Evolutionary conservation across 2,329 filamentous ascomycete genomes (phyloP), one percentile per base, ranked within the genome.

Genomic region (Trichoderma citrinoviride): DNA sequence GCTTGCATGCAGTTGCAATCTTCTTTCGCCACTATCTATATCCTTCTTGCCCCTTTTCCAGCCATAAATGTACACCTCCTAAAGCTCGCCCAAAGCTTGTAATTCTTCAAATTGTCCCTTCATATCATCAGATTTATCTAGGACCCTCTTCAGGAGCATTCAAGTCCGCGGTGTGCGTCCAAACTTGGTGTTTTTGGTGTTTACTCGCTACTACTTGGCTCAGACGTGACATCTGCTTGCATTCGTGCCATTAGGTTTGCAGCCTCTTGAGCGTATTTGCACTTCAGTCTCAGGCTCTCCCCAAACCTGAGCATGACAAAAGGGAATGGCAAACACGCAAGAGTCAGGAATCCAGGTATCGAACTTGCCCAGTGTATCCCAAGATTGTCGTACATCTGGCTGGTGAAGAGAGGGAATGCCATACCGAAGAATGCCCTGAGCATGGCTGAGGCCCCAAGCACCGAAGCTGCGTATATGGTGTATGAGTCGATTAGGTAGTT

Each of bases 271-370:
- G 56, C 43, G 27, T 47, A 58, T 19, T 49, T 58, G 29, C 56
- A 58, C 12, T 49, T 49, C 19, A 49, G 3, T 40, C 56, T 46
- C 8, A 58, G 7, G 7, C 5, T 12, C 19, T 49, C 19, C 19
- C 43, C 56, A 37, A 33, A 58, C 3, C 37, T 58, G 29, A 58
- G 43, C 56, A 58, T 49, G 21, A 58, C 43, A 25, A 58, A 58
- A 3, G 56, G 56, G 15, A 58, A 58, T 2, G 56, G 56, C 27
- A 58, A 25, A 7, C 56, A 58, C n/a, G 27, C 8, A 19, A 58
- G 27, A 7, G 27, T 58, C 2, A 49, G 40, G 10, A 58, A 37
- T 7, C 12, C 56, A 23, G 43, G 43, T 58, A 58, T 58, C 40
- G 56, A 25, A 12, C 43, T 49, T 23, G 56, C 27, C 43, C 43